phyloP scores from a whole-genome alignment of 169 alveolate species.

The Plasmodium sp. region DNA sequence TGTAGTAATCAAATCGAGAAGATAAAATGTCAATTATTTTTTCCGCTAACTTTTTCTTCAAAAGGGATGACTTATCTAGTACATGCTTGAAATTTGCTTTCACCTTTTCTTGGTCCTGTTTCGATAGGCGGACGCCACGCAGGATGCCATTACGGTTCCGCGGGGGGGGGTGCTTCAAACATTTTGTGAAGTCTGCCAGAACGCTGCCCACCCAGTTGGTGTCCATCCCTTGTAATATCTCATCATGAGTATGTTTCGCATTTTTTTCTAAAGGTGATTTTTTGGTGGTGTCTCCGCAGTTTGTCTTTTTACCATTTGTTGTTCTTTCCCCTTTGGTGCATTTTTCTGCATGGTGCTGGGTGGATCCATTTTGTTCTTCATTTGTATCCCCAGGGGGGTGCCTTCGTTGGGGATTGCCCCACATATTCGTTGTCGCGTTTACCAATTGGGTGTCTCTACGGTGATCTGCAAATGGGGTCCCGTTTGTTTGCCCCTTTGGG shows the following conservation, averaged over 20 bases:
- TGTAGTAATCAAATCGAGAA: conserved; percentile 23
- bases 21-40: conserved; percentile 35
- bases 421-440: not conserved
- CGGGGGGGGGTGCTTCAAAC: not conserved
- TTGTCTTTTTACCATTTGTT: not conserved
- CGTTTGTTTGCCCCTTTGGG: not conserved
- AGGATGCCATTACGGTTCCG: not conserved
- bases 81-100: conserved; percentile 2
- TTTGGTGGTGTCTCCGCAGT: not conserved
- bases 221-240: not conserved
- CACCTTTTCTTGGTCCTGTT: not conserved
- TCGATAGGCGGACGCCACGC: not conserved
- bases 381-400: not conserved
- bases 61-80: not conserved
- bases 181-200: not conserved
- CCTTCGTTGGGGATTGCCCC: not conserved
- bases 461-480: not conserved
- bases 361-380: not conserved
- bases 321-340: not conserved
- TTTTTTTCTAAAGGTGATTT: not conserved
- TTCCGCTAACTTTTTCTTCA: conserved; percentile 10
- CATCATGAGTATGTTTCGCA: not conserved
- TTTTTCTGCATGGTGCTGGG: not conserved
- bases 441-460: not conserved
- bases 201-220: not conserved